These are phyloP conservation scores for Trebouxia gelatinosa DNA, from an alignment of 163 green algal species.

Conservation along the genomic window DNA sequence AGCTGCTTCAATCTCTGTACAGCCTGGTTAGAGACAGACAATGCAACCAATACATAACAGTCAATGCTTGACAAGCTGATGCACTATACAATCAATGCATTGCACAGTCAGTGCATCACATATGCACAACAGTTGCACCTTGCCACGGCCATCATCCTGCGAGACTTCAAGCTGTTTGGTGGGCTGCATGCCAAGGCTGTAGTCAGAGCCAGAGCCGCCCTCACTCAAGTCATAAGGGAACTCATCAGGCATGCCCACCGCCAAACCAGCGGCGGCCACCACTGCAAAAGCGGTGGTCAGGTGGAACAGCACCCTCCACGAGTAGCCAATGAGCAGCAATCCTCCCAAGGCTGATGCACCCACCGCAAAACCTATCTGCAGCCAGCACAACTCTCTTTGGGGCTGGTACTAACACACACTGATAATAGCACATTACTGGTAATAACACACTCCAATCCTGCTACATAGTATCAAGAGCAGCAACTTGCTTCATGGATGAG, in stretches of 20 bases:
- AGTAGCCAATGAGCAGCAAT: conserved; percentile 26
- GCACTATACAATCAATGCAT: no score
- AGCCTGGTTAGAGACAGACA: not conserved
- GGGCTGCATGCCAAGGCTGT: not conserved
- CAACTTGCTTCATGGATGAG: no score
- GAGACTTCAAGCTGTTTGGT: not conserved
- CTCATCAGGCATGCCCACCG: conserved; percentile 12
- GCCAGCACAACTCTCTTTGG: no score
- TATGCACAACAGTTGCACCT: no score
- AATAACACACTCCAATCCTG: no score
- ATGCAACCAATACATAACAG: not conserved
- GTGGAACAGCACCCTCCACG: conserved; percentile 29
- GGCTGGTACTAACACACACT: no score
- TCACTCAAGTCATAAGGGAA: not conserved
- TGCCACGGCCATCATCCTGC: not conserved
- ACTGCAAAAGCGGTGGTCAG: conserved; percentile 11
- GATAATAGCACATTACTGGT: no score
- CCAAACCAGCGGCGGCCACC: not conserved
- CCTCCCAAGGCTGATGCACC: conserved; percentile 18
- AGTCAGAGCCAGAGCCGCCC: not conserved
- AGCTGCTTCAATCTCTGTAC: not conserved
- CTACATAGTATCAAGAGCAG: no score
- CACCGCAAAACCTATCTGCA: conserved; percentile 28
- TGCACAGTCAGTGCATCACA: no score
- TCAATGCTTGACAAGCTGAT: not conserved